phyloP scores from a whole-genome alignment of 2,329 filamentous ascomycete genomes.

The Hirsutella thompsonii region DNA sequence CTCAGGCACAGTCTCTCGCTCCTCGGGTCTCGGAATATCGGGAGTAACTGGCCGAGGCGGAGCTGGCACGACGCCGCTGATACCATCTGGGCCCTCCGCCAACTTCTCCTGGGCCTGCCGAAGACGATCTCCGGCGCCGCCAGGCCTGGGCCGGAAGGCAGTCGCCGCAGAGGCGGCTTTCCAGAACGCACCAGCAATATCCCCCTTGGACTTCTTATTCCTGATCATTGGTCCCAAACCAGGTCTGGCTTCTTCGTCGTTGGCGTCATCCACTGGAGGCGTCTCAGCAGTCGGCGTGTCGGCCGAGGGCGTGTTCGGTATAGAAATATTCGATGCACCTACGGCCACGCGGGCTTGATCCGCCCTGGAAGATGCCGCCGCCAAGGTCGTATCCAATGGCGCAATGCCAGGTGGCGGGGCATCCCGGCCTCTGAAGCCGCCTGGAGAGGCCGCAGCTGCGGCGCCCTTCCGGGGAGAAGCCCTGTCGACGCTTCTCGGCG shows the following conservation, averaged over 20 bases:
- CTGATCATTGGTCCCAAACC: constrained; percentile 88
- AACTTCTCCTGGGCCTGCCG: constrained; percentile 45
- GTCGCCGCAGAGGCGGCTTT: constrained; percentile 50
- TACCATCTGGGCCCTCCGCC: constrained; percentile 71
- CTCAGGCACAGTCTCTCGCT: constrained; percentile 33
- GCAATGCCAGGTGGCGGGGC: constrained; percentile 5
- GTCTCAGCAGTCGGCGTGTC: constrained; percentile 12
- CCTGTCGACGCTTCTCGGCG: constrained; percentile 38
- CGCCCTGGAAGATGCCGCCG: constrained; percentile 3
- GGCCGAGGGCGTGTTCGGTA: constrained; percentile 13
- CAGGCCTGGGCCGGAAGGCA: constrained; percentile 73
- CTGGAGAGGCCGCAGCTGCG: constrained; percentile 13
- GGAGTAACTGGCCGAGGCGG: constrained; percentile 37
- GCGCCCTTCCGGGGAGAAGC: constrained; percentile 32
- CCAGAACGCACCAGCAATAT: constrained; percentile 64
- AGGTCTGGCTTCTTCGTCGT: constrained; percentile 40
- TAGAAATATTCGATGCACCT: constrained; percentile 10
- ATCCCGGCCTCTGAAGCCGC: constrained; percentile 21
- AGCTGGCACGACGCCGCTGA: constrained; percentile 76
- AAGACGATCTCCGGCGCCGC: constrained; percentile 73
- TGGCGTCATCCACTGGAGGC: background rate
- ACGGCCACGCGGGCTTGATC: constrained; percentile 4
- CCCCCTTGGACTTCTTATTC: constrained; percentile 57
- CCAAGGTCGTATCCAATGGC: constrained; percentile 3
- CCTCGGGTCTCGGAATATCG: constrained; percentile 17